Percentiles rank a stretch among this genome's conserved stretches.
Evolutionary conservation across 2,329 filamentous ascomycete genomes (phyloP).

Genomic region (Exophiala sp.): DNA sequence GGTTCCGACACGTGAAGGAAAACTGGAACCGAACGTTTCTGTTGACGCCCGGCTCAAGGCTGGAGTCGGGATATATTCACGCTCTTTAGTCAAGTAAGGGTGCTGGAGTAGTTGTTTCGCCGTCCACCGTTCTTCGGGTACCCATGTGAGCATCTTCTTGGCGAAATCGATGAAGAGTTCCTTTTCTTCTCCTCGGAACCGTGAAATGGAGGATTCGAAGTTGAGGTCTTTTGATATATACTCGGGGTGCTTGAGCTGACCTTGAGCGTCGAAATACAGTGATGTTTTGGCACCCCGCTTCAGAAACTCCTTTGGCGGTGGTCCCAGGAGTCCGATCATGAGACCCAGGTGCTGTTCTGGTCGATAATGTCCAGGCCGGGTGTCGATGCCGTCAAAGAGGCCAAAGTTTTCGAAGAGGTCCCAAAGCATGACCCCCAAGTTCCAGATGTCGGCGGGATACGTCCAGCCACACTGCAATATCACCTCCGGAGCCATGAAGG

Average conservation of each 20-base stretch:
- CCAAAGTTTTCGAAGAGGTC: slow-evolving; percentile 37
- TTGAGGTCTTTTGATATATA: slow-evolving; percentile 20
- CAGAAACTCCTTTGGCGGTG: slow-evolving; percentile 36
- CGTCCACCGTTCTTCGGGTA: slow-evolving; percentile 34
- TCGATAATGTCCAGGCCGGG: slow-evolving; percentile 35
- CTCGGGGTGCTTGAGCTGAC: slow-evolving; percentile 24
- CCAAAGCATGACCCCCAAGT: slow-evolving; percentile 38
- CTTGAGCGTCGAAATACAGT: slow-evolving; percentile 29
- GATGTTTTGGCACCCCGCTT: slow-evolving; percentile 32
- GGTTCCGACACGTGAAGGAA: slow-evolving; percentile 17
- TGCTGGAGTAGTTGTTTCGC: slow-evolving; percentile 36
- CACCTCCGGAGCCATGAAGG: slow-evolving; percentile 40
- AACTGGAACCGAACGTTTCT: slow-evolving; percentile 14
- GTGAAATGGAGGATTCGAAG: slow-evolving; percentile 23
- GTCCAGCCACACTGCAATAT: slow-evolving; percentile 37
- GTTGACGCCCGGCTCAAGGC: slow-evolving; percentile 21
- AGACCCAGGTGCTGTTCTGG: slow-evolving; percentile 39
- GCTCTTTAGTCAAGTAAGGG: slow-evolving; percentile 32
- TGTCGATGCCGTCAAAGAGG: slow-evolving; percentile 35
- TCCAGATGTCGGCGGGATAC: slow-evolving; percentile 40
- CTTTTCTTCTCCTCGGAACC: slow-evolving; percentile 31
- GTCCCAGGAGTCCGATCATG: slow-evolving; percentile 41
- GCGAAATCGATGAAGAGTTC: slow-evolving; percentile 34
- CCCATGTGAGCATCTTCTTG: slow-evolving; percentile 35
- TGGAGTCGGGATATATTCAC: slow-evolving; percentile 16